phyloP scores from a whole-genome alignment of 1,139 yeast genomes.

The Protomyces pachydermus region DNA sequence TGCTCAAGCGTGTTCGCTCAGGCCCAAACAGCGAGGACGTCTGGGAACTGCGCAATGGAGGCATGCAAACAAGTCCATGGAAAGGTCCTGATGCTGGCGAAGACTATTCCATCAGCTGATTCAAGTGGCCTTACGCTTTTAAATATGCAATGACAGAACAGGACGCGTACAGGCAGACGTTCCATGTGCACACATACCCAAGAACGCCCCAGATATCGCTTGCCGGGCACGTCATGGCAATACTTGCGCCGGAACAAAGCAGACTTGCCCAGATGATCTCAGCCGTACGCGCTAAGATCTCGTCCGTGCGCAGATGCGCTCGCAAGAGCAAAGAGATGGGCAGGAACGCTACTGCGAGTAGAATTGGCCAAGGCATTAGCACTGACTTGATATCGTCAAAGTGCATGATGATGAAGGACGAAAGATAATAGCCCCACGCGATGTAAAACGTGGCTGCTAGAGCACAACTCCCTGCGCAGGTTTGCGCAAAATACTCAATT shows the following conservation, averaged over 20 bases:
- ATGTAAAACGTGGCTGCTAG: slow-evolving; percentile 13
- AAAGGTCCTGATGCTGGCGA: not conserved
- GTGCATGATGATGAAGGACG: slow-evolving; percentile 14
- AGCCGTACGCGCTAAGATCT: slow-evolving; percentile 1
- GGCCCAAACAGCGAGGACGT: slow-evolving; percentile 30
- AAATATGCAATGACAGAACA: slow-evolving; percentile 6
- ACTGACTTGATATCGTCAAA: slow-evolving; percentile 10
- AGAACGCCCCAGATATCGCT: slow-evolving; percentile 14
- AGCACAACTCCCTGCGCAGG: not conserved
- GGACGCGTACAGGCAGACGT: not conserved
- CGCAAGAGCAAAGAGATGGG: slow-evolving; percentile 20
- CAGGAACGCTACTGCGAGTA: slow-evolving; percentile 11
- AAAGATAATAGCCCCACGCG: slow-evolving; percentile 10
- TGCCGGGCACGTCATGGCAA: slow-evolving; percentile 8
- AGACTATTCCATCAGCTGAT: not conserved
- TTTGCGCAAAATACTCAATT: too few species aligned
- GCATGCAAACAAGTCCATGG: not conserved
- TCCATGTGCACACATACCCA: slow-evolving; percentile 13
- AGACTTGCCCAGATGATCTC: not conserved
- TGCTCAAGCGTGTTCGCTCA: slow-evolving; percentile 8
- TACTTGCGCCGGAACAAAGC: slow-evolving; percentile 5
- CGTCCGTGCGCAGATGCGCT: slow-evolving; percentile 15
- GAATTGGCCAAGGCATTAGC: slow-evolving; percentile 18
- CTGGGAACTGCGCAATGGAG: slow-evolving; percentile 26
- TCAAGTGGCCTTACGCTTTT: too few species aligned